Percentiles rank a stretch among this genome's conserved stretches.
Evolutionary conservation across 2,329 filamentous ascomycete species (phyloP).

Genomic region (Arachnomyces sp.): DNA sequence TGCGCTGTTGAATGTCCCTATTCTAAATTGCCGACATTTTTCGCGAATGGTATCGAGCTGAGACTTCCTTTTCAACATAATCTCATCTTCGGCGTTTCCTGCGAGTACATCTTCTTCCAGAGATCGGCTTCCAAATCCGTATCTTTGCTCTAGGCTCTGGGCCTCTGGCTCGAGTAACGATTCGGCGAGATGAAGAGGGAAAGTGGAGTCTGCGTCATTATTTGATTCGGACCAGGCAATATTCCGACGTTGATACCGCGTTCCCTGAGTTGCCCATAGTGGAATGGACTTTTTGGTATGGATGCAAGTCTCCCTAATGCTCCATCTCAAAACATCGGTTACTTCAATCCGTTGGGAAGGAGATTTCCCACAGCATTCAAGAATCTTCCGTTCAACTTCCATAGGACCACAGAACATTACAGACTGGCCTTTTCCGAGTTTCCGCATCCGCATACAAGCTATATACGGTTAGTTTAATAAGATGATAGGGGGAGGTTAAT

Average conservation of each 20-base stretch:
- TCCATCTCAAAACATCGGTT: conserved; percentile 51
- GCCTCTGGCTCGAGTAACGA: conserved; percentile 9
- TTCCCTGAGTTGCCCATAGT: conserved; percentile 55
- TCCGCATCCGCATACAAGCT: conserved; percentile 65
- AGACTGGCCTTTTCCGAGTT: conserved; percentile 58
- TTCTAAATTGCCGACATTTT: conserved; percentile 31
- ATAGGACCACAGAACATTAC: conserved; percentile 52
- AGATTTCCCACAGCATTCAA: conserved; percentile 13
- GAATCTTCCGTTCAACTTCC: conserved; percentile 52
- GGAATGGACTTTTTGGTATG: conserved; percentile 45
- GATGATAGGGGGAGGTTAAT: neutral
- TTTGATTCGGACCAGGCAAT: neutral
- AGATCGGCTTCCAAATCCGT: conserved; percentile 1
- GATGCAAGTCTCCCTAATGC: conserved; percentile 48
- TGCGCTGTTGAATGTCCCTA: conserved; percentile 23
- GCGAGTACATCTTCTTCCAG: conserved; percentile 5
- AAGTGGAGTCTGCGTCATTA: neutral
- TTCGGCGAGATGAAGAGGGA: conserved; percentile 4
- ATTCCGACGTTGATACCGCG: conserved; percentile 38
- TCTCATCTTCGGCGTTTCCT: neutral
- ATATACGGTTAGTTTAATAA: conserved; percentile 6
- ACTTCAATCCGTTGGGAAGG: conserved; percentile 33
- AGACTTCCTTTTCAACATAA: conserved; percentile 1
- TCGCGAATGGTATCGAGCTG: conserved; percentile 17
- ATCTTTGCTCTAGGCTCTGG: conserved; percentile 6